Evolutionary conservation across 202 grass and related monocot species (phyloP), one percentile per base, ranked within the genome.

Genomic region (Panicum virgatum): DNA sequence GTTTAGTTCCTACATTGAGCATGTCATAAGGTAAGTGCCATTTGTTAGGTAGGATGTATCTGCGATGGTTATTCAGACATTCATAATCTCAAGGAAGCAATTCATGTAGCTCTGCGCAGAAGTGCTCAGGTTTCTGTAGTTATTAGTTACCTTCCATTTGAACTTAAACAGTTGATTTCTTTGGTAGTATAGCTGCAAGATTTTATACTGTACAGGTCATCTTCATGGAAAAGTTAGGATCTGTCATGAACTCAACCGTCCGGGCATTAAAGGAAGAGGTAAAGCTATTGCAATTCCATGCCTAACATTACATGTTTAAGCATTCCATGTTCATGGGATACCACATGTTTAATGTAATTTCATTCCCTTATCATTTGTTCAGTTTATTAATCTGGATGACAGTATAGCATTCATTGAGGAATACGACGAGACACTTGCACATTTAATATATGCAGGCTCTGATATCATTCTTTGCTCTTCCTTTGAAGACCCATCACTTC

Each of bases 381-480:
- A 48, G 32, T 59, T 73, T 80, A 75, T 76, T 44, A 66, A 85
- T 56, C 66, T 64, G 75, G 66, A 34, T 47, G 54, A 72, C 3
- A 30, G 79, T 48, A 64, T 89, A 64, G 65, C 37, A 48, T 83
- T 83, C 32, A 9, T 92, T 76, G 51, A 85, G 25, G 69, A 32
- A 51, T 88, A 92, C 45, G 69, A 92, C 53, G 86, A 89, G 61
- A 38, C 71, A 36, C 75, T 92, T 59, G 75, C 65, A 78, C 87
- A 89, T 80, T 78, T 92, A 53, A 78, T 92, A 79, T 80, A 87
- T 87, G 87, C 90, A 69, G 84, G 81, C 26, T 90, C 73, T 66
- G 85, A 82, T 75, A 85, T 93, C 67, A 85, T 90, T 78, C 77
- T 88, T 58, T 93, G 91, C 52, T 75, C 84, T 88, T 90, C 88